Evolutionary conservation across 352 stramenopile species (phyloP), one percentile per base, ranked within the genome.

Genomic region (Phytophthora palmivora): DNA sequence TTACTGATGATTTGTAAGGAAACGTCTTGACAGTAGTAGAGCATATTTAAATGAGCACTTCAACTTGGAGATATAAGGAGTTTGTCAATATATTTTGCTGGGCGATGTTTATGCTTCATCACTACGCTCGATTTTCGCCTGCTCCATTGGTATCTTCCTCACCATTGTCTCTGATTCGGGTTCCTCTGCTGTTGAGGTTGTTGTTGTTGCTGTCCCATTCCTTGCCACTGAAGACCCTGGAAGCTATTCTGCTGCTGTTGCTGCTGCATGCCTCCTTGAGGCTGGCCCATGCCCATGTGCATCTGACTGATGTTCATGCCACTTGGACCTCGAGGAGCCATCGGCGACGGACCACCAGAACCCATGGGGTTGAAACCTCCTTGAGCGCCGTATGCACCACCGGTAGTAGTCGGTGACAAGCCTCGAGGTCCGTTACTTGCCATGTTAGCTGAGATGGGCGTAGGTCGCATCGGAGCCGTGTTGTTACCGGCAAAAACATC

Each of bases 271-370:
- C 78, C 66, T 15, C 54, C 63, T 22, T 67, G 72, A 8, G 58
- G 63, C 48, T 79, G 72, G 24, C 66, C 68, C 70, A 91, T 91
- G 22, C 77, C 78, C 67, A 92, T 85, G 67, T 92, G 83, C 84
- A 93, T 93, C 62, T 93, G 82, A 34, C 82, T 93, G 65, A 93
- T 93, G 63, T 88, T 88, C 74, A 92, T 91, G 43, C 67, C 77
- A 39, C 76, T 79, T 24, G 67, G 72, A 37, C 67, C 71, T 32
- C 79, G 78, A 61, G 80, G 76, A 15, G 52, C 76, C 76, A 84
- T 83, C 6, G 72, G 52, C 1, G 73, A 68, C 2, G 71, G 63
- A 45, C 70, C 67, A 2, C 76, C 73, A 38, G 74, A 70, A 9
- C 52, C 60, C 47, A 80, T 78, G 1, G 77, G 58, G 53, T 81